Evolutionary conservation across 805 yeast species (phyloP), one percentile per base, ranked within the genome.

Genomic region (Metschnikowia reukaufii): DNA sequence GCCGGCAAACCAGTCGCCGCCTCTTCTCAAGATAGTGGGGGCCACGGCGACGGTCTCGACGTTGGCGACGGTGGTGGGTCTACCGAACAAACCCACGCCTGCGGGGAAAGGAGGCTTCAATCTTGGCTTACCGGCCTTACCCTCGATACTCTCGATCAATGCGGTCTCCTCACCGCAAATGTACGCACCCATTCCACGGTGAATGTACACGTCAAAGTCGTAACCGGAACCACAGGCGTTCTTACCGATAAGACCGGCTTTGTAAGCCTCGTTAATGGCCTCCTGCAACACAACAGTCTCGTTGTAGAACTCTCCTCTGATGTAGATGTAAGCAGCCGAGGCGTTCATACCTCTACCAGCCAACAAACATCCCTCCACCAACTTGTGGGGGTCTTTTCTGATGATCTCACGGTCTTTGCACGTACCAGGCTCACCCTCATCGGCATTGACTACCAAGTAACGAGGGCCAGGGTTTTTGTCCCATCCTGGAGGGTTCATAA

Each of bases 401-500:
- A 88, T 84, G 65, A 88, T 88, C 68, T 88, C 96, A 65, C 96
- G 80, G 68, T 88, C 96, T 72, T 88, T 88, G 70, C 96, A 88
- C 42, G 96, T 88, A 51, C 96, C 96, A 12, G 96, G 96, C 70
- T 88, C 96, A 59, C 96, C 96, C 72, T 88, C 96, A 73, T 88
- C 96, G 46, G 96, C 96, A 67, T 88, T 88, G 60, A 88, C 89
- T 40, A 88, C 95, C 57, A 88, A 77, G 65, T 87, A 87, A 62
- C 96, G 79, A 51, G 96, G 94, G n/a, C 96, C 96, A 13, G 70
- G 71, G 69, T 88, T 88, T 64, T 88, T 88, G 52, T 88, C 95
- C 96, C 96, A 88, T 49, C 94, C 94, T 45, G 96, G 96, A 38
- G 96, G 96, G 70, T 88, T 88, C 96, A 88, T 88, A 65, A 88